Evolutionary conservation across 257 asterid species (phyloP), one percentile per base, ranked within the genome.

Genomic region (Ilex asprella): DNA sequence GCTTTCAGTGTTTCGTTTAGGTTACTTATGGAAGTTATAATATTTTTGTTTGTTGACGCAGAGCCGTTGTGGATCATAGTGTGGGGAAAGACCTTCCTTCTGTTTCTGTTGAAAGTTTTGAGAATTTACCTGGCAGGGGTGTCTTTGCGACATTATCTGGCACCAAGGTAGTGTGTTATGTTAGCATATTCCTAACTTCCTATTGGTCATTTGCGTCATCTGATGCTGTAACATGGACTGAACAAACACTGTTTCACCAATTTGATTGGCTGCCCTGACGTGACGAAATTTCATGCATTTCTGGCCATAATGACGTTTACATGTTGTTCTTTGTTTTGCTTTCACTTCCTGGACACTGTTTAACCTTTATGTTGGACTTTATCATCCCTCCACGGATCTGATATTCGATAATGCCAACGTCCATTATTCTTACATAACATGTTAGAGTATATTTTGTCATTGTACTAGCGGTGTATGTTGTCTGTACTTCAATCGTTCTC

Each of bases 61-160:
- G 99, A 76, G 99, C 97, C 56, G 95, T 89, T 56, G 94, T 93
- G 59, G 96, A 87, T 73, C 99, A 89, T 73, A 87, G 99, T 74
- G 55, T 79, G 16, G 97, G 96, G 71, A 79, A 93, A 82, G 94
- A 93, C 72, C 96, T 93, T 66, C 99, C 99, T 52, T 74, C 90
- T 50, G 88, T 93, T 70, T 86, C 82, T 68, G 92, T 93, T 67
- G 96, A 93, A 71, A 87, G 75, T 68, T 89, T 93, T 31, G 97
- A 89, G 81, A 93, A 87, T 76, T 69, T 93, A 39, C 99, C 99
- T 67, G 99, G 99, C 54, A 85, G 95, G 71, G 96, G 97, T 75
- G 91, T 93, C 44, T 75, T 72, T 56, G 99, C 97, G 12, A 93
- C 97, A 44, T 69, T 93, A 69, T 87, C 92, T 49, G 84, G 90